Percentiles rank a stretch among this genome's conserved stretches.
Conservation (phyloP, 257 asterid species). For the Haberlea rhodopensis region DNA sequence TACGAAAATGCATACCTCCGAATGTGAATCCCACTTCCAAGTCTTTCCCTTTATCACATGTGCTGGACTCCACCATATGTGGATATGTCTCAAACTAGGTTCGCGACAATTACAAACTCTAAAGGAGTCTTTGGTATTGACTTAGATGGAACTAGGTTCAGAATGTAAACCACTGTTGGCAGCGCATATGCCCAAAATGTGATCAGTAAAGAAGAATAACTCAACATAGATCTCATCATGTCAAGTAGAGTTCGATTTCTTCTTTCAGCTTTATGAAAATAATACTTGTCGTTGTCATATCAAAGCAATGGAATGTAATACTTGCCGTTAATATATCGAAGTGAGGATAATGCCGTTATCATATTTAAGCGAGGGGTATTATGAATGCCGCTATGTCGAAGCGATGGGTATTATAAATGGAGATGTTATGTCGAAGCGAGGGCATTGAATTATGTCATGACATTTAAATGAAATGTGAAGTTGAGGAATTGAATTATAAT, state of each 20-base stretch:
- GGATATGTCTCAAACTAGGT: too few relatives aligned
- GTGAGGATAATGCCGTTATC: not conserved
- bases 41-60: not conserved
- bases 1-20: too few relatives aligned
- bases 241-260: not conserved
- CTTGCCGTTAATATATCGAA: too few relatives aligned
- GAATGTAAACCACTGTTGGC: not conserved
- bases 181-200: not conserved
- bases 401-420: too few relatives aligned
- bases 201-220: not conserved
- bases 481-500: too few relatives aligned
- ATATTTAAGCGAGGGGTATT: too few relatives aligned
- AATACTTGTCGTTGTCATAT: too few relatives aligned
- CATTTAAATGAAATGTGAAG: too few relatives aligned
- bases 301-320: too few relatives aligned
- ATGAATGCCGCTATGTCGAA: too few relatives aligned
- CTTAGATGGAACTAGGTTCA: not conserved
- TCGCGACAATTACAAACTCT: not conserved
- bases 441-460: too few relatives aligned
- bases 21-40: not conserved
- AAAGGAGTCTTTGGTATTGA: not conserved
- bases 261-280: not conserved
- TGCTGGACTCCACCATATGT: not conserved
- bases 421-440: too few relatives aligned
- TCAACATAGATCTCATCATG: slow-evolving; percentile 3